A percentile compares a stretch with the other conserved stretches of the same genome.
These are phyloP conservation scores for Sphagnum contortum DNA, from an alignment of 225 moss, liverwort and hornwort species.

Conservation along the genomic window DNA sequence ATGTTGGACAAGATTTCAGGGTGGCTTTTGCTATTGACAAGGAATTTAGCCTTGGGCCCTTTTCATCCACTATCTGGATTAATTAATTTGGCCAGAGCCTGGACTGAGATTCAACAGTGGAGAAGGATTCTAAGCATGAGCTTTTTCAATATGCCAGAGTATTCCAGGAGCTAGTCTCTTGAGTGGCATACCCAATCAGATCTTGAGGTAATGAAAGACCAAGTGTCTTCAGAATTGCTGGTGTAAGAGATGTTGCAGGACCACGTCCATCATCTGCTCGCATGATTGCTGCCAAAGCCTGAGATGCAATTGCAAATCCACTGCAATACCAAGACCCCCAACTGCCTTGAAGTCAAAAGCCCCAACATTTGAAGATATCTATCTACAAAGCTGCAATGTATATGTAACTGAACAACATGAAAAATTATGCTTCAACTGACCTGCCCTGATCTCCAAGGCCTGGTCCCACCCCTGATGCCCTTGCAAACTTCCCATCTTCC, in stretches of 20 bases:
- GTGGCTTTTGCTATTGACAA: too few species aligned
- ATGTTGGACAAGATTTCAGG: too few species aligned
- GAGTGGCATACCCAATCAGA: slow-evolving; percentile 49
- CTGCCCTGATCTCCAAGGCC: slow-evolving; percentile 90
- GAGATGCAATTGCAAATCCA: slow-evolving; percentile 82
- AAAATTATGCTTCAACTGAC: slow-evolving; percentile 9
- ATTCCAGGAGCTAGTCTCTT: too few species aligned
- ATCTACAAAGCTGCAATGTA: too few species aligned
- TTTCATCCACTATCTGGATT: too few species aligned
- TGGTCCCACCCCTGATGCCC: slow-evolving; percentile 78
- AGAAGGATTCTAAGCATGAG: too few species aligned
- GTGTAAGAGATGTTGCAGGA: slow-evolving; percentile 59
- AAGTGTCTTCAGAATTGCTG: slow-evolving; percentile 51
- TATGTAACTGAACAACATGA: too few species aligned
- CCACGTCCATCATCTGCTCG: slow-evolving; percentile 90
- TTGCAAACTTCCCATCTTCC: slow-evolving; percentile 54
- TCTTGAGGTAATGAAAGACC: slow-evolving; percentile 60
- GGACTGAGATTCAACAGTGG: too few species aligned
- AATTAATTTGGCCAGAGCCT: too few species aligned
- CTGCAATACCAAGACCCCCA: slow-evolving; percentile 24
- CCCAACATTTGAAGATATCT: background rate
- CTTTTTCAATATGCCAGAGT: too few species aligned
- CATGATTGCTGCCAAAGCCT: slow-evolving; percentile 80
- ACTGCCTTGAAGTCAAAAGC: background rate
- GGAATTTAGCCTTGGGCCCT: too few species aligned